Conservation (phyloP, 1,284 basidiomycete genomes). For the Ganoderma boninense region DNA sequence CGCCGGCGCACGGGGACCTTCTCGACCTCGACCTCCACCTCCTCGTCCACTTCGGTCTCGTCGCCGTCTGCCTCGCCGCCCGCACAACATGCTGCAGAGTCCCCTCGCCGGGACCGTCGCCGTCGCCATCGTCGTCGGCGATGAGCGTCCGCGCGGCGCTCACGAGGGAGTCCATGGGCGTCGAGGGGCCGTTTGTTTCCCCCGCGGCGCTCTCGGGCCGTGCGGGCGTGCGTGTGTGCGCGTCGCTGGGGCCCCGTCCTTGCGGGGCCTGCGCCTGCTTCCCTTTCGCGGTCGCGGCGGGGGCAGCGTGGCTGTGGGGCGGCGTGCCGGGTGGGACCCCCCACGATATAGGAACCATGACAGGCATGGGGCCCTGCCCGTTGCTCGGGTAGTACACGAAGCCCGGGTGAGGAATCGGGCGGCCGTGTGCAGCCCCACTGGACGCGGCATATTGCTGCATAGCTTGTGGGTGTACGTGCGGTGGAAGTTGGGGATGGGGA, state of each 20-base stretch:
- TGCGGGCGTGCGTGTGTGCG: background rate
- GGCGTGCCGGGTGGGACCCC: constrained; percentile 16
- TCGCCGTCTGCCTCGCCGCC: constrained; percentile 18
- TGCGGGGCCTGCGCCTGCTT: constrained; percentile 8
- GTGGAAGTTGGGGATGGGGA: background rate
- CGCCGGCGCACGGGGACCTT: constrained; percentile 5
- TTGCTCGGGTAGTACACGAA: constrained; percentile 26
- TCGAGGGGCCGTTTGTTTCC: constrained; percentile 36
- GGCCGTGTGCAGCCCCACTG: background rate
- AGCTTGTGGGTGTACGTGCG: background rate
- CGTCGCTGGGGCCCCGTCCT: background rate
- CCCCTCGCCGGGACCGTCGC: constrained; percentile 21
- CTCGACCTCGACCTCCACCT: background rate
- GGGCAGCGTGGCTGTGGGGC: background rate
- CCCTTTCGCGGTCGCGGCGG: constrained; percentile 8
- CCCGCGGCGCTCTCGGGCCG: constrained; percentile 13
- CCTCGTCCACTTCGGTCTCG: constrained; percentile 22
- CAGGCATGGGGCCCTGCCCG: constrained; percentile 21
- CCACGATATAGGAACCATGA: constrained; percentile 32
- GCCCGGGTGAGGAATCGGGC: constrained; percentile 21
- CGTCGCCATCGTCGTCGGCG: constrained; percentile 48
- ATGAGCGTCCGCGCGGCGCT: constrained; percentile 64
- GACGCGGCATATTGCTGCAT: constrained; percentile 16
- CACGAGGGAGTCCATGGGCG: constrained; percentile 60
- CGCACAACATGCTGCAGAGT: background rate